Percentiles rank a stretch among this genome's conserved stretches.
Conservation (phyloP, 78 protist species). For the Dictyostelium firmibasis region DNA sequence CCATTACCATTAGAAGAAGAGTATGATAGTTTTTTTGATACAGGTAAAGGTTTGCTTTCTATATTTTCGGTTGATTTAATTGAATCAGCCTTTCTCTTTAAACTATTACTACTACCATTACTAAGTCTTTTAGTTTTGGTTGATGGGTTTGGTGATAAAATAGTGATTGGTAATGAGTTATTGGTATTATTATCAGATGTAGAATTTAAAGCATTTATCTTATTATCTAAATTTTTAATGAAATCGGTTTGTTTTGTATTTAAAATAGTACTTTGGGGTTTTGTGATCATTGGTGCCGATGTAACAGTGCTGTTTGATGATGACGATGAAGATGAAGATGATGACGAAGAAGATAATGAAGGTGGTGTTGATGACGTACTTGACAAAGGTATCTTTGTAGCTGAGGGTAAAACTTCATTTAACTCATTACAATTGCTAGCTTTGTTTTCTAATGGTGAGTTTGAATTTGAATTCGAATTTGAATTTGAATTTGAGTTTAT, state of each 20-base stretch:
- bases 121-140: not conserved
- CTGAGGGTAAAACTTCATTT: constrained; percentile 22
- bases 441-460: not conserved
- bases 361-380: not conserved
- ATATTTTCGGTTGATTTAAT: not conserved
- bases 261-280: not conserved
- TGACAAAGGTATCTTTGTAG: not conserved
- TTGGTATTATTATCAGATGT: not conserved
- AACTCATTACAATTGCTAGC: not conserved
- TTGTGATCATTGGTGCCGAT: not conserved
- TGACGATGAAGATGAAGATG: not conserved
- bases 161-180: not conserved
- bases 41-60: not conserved
- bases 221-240: not conserved
- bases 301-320: not conserved
- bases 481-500: not conserved
- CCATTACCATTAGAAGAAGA: not conserved
- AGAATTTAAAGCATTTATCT: not conserved
- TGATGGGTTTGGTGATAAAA: not conserved
- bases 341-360: not conserved
- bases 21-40: not conserved
- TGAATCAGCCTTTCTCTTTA: not conserved
- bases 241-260: not conserved
- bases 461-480: not conserved
- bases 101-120: not conserved